phyloP scores from a whole-genome alignment of 192 early-diverging fungal genomes.

The Entomortierella chlamydospora region DNA sequence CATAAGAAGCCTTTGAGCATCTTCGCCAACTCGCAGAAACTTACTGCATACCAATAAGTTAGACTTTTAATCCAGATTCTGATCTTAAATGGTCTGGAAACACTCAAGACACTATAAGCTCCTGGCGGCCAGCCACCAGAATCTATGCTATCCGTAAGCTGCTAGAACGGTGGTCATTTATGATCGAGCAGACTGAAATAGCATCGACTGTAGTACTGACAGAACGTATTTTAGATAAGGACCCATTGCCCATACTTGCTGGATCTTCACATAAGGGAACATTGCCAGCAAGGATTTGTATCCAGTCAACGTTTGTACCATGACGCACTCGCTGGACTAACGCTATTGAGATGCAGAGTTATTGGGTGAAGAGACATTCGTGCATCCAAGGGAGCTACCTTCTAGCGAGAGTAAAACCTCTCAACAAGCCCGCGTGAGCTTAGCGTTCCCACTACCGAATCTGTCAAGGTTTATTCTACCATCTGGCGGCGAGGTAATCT shows the following conservation, averaged over 20 bases:
- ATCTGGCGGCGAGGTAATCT: conserved; percentile 25
- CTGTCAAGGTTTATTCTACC: conserved; percentile 16
- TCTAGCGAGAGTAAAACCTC: too few species aligned
- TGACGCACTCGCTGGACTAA: conserved; percentile 29
- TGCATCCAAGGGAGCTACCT: too few species aligned
- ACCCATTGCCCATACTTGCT: too few species aligned
- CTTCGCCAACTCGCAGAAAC: conserved; percentile 18
- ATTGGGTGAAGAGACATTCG: too few species aligned
- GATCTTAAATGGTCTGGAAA: conserved; percentile 7
- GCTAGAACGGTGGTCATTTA: conserved; percentile 36
- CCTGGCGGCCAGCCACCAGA: conserved; percentile 41
- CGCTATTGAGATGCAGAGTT: neutral
- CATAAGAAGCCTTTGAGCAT: conserved; percentile 6
- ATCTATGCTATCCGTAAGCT: conserved; percentile 34
- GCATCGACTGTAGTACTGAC: neutral
- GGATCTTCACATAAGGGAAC: neutral
- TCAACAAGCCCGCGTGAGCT: neutral
- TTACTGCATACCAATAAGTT: conserved; percentile 13
- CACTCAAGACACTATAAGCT: conserved; percentile 18
- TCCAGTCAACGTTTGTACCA: neutral
- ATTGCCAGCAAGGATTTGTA: neutral
- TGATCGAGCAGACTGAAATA: conserved; percentile 16
- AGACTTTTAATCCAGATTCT: conserved; percentile 22
- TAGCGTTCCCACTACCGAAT: conserved; percentile 13
- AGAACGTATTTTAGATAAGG: neutral